A percentile compares a stretch with the other conserved stretches of the same genome.
Evolutionary conservation across 1,284 basidiomycete species (phyloP).

Genomic region (Cutaneotrichosporon mucoides): DNA sequence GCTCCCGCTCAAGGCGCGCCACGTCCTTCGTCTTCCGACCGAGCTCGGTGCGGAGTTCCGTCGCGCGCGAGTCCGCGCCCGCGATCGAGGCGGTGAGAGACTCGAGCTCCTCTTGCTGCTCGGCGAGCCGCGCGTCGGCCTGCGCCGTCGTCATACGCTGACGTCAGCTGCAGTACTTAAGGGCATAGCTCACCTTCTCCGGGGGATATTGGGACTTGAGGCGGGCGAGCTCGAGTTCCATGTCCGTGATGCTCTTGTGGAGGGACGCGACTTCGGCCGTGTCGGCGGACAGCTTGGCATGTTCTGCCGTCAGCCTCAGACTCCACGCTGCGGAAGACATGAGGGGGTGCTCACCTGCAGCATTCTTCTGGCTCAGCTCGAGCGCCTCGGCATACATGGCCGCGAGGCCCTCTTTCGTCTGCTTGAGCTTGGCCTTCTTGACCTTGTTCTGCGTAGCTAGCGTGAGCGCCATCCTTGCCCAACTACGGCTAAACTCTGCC

Average conservation of each 20-base stretch:
- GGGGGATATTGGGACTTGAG: slow-evolving; percentile 70
- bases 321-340: too few species aligned
- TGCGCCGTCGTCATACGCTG: slow-evolving; percentile 67
- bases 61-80: slow-evolving; percentile 52
- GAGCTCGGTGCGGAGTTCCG: slow-evolving; percentile 56
- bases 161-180: slow-evolving; percentile 6
- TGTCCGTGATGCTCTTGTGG: slow-evolving; percentile 70
- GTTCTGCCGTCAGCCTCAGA: slow-evolving; percentile 21
- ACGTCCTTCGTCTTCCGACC: slow-evolving; percentile 58
- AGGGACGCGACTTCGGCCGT: slow-evolving; percentile 59
- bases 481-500: slow-evolving; percentile 42
- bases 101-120: slow-evolving; percentile 69
- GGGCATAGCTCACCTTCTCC: slow-evolving; percentile 47
- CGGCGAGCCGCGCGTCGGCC: slow-evolving; percentile 65
- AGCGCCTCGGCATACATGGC: slow-evolving; percentile 62
- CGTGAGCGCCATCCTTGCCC: slow-evolving; percentile 54
- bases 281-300: slow-evolving; percentile 34
- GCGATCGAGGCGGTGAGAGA: slow-evolving; percentile 60
- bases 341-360: slow-evolving; percentile 21
- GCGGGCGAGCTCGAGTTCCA: slow-evolving; percentile 68
- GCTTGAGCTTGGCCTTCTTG: slow-evolving; percentile 57
- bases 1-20: slow-evolving; percentile 62
- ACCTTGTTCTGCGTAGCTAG: slow-evolving; percentile 55
- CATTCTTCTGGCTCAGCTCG: slow-evolving; percentile 31
- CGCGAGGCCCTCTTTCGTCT: slow-evolving; percentile 54